Base-by-base conservation (phyloP, 768 basidiomycete species). In the Nevesoporus exiguus region DNA sequence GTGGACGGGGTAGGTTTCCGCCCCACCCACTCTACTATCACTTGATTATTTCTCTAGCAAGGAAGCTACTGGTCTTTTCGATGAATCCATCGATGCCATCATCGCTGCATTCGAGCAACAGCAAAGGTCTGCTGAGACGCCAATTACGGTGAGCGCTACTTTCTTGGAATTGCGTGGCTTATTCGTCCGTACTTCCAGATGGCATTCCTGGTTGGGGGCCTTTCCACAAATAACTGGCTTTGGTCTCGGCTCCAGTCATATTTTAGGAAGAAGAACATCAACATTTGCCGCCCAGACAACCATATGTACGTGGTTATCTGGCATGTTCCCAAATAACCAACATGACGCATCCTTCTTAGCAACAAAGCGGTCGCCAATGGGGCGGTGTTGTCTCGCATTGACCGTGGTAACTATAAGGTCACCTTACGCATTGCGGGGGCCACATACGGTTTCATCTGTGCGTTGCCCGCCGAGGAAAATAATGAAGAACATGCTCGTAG, bases 131-230 rank as follows among this genome's bases (percentile, higher is more conserved):
- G 29, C 40, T 1, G 47, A n/a, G 5, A 34, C 11, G 2, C 40
- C 37, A 2, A 55, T 61, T 5, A 49, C 49, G 0, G 59, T 61
- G 11, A 0, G 58, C 19, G 22, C 44, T 21, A 13, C 27, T 0
- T 37, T 33, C 11, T 25, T 6, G 17, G 24, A 36, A n/a, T 34
- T 19, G 7, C 7, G 6, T 13, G 11, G 19, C 14, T 1, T 11
- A 30, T 24, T 39, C 7, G 47, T 17, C 22, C 4, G 13, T 37
- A 13, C 15, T 30, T 40, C 19, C 19, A 62, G 61, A 45, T 7
- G 25, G 61, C 34, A 9, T 59, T 62, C 10, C 30, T 62, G n/a
- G 47, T 62, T 7, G 61, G 61, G 0, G 61, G 57, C 1, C 25
- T 59, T 1, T 48, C 49, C 7, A 43, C 25, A 10, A 62, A 56